Evolutionary conservation across 495 filamentous ascomycete genomes (phyloP), one percentile per base, ranked within the genome.

Genomic region (Lichina pygmaea): DNA sequence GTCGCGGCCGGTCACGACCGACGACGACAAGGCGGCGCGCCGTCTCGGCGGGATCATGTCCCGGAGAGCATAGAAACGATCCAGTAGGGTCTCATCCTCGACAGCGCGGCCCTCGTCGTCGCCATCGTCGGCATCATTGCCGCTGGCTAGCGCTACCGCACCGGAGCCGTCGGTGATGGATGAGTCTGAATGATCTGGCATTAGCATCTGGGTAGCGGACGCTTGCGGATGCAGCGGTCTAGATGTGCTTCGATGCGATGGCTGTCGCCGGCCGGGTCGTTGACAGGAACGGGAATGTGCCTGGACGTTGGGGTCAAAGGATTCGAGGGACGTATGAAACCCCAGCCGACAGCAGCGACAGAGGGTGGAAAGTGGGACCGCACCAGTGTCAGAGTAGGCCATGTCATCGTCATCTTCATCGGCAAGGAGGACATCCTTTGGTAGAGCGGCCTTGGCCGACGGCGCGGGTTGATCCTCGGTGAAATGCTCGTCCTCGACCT

Each of bases 401-500:
- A 76, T 78, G 39, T 86, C 83, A 42, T 91, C 80, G 51, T 89
- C 78, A 48, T 78, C 73, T 46, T 60, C 57, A 38, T 66, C 52
- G 58, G 54, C 62, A 39, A 39, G 13, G 3, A 39, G 11, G 13
- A 39, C 36, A 39, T 15, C 36, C 57, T 65, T 65, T 11, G 36
- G 36, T 39, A 39, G 49, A 63, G 64, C 36, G 36, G 36, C 10
- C 10, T 11, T 39, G 36, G 11, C 13, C 11, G 36, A 11, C 42
- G 81, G 69, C 41, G 67, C 65, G 52, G 78, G 75, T 60, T 81
- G 78, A 53, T 76, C 65, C 49, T 66, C 60, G 56, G 73, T 64
- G 67, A 94, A 93, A 60, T 89, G 82, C 65, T 92, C 85, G 59
- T 97, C 89, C 50, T 86, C 75, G 57, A 97, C 86, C 64, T 94